Evolutionary conservation across 345 rosid genomes (phyloP).

Genomic region (Eucalyptus curtisii): DNA sequence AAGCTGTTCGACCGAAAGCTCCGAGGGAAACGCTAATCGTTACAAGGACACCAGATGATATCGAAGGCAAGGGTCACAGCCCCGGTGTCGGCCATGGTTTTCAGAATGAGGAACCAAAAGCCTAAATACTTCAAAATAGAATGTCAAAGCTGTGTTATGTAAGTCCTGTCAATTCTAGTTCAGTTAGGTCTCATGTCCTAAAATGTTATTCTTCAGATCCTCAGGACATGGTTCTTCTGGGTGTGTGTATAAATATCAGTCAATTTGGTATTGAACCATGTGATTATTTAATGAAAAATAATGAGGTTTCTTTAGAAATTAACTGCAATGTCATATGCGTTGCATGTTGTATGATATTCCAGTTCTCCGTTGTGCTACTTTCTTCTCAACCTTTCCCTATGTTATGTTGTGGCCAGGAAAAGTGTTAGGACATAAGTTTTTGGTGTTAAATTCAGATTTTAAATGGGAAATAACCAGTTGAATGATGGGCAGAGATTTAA

Average conservation of each 20-base stretch:
- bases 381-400: too few relatives aligned
- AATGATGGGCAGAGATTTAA: neutral
- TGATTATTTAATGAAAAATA: neutral
- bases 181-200: neutral
- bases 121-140: neutral
- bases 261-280: neutral
- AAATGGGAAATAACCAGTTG: neutral
- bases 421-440: too few relatives aligned
- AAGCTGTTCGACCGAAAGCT: neutral
- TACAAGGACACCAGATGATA: neutral
- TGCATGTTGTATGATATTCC: neutral
- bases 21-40: neutral
- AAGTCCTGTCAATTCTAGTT: neutral
- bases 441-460: neutral
- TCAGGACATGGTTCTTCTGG: neutral
- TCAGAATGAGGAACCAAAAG: neutral
- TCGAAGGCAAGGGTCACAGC: neutral
- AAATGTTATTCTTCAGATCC: neutral
- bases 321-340: neutral
- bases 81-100: neutral
- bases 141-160: neutral
- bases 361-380: neutral
- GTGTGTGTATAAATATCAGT: neutral
- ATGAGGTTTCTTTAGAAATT: neutral
- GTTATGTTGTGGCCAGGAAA: too few relatives aligned